Evolutionary conservation across 352 stramenopile species (phyloP).

Genomic region (Phytophthora brassicae): DNA sequence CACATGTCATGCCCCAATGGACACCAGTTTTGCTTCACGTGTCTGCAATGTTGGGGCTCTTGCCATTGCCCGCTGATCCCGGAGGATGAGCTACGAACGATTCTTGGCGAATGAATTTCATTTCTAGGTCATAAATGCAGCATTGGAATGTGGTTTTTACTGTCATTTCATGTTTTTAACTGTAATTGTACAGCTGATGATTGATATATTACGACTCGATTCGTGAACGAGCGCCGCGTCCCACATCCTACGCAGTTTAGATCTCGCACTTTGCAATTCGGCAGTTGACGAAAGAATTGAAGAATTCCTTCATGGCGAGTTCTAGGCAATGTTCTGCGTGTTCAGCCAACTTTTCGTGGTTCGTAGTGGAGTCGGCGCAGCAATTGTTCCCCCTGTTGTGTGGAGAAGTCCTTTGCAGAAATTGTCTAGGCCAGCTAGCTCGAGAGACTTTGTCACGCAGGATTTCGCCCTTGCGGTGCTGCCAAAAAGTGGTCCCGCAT

Average conservation of each 20-base stretch:
- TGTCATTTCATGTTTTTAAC: conserved; percentile 9
- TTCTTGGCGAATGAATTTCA: conserved; percentile 47
- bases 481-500: conserved; percentile 28
- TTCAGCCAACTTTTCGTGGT: conserved; percentile 9
- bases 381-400: conserved; percentile 42
- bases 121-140: no score
- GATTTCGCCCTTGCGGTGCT: conserved; percentile 41
- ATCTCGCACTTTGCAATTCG: conserved; percentile 11
- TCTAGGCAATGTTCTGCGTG: conserved; percentile 16
- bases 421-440: conserved; percentile 23
- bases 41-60: conserved; percentile 47
- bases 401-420: conserved; percentile 40
- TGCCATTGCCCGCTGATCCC: conserved; percentile 67
- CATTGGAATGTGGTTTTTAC: no score
- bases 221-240: conserved; percentile 8
- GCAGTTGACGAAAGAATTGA: background rate
- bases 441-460: conserved; percentile 25
- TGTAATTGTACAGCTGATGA: background rate
- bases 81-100: conserved; percentile 45
- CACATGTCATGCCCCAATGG: conserved; percentile 77
- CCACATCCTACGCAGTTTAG: conserved; percentile 1
- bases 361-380: conserved; percentile 7
- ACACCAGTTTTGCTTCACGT: conserved; percentile 82
- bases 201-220: conserved; percentile 10
- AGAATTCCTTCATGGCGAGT: background rate